Conservation (phyloP, 371 early-diverging fungal species). For the Rhizopus microsporus region DNA sequence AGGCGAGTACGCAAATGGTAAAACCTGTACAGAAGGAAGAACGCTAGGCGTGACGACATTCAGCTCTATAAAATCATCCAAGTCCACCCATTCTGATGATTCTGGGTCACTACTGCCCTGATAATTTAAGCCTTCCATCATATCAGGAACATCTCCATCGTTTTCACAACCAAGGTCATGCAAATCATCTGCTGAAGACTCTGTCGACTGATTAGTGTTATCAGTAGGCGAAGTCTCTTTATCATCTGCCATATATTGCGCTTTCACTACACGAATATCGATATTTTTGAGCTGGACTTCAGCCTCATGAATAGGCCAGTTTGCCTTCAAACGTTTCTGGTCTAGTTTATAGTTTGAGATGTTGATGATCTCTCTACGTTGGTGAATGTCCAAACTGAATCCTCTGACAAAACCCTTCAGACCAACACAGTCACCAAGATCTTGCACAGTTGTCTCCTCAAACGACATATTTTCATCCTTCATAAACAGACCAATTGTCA, state of each 20-base stretch:
- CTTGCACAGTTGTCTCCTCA: constrained; percentile 19
- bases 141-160: constrained; percentile 21
- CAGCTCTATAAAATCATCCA: constrained; percentile 52
- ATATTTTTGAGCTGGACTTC: constrained; percentile 48
- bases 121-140: constrained; percentile 41
- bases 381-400: constrained; percentile 53
- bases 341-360: constrained; percentile 34
- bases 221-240: constrained; percentile 14
- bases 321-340: constrained; percentile 44
- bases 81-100: constrained; percentile 48
- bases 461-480: constrained; percentile 29
- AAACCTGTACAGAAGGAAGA: constrained; percentile 42
- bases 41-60: constrained; percentile 22
- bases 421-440: constrained; percentile 43
- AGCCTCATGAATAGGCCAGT: constrained; percentile 52
- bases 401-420: constrained; percentile 44
- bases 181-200: background rate
- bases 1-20: constrained; percentile 66
- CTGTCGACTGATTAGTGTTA: background rate
- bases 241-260: constrained; percentile 7
- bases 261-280: constrained; percentile 48
- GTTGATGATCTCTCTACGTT: constrained; percentile 38
- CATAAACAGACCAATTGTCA: constrained; percentile 34
- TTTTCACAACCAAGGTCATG: constrained; percentile 13
- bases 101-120: constrained; percentile 40